Conservation (phyloP, 805 yeast species). For the Grigorovia yakushimaensis region DNA sequence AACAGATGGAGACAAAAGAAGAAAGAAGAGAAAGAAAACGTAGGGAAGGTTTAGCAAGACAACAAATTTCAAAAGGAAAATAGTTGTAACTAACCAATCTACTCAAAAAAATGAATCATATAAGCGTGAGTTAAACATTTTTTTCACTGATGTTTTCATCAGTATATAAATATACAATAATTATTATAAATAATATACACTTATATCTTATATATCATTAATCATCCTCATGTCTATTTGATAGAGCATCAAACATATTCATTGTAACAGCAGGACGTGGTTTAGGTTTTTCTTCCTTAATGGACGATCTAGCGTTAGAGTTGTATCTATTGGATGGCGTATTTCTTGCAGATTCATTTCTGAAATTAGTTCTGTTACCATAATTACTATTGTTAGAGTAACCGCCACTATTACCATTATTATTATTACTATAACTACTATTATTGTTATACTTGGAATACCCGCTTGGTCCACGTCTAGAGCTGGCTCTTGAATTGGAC, state of each 20-base stretch:
- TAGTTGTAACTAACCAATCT: not conserved
- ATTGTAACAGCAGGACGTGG: constrained; percentile 18
- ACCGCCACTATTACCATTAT: not conserved
- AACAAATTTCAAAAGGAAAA: constrained; percentile 9
- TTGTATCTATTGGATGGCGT: constrained; percentile 15
- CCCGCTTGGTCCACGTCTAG: constrained; percentile 26
- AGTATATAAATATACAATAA: not conserved
- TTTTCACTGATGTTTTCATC: not conserved
- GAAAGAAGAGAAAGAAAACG: constrained; percentile 46
- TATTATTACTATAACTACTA: constrained; percentile 1
- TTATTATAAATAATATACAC: not conserved
- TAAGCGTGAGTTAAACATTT: not conserved
- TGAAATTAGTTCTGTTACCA: not conserved
- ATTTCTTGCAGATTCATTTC: constrained; percentile 1
- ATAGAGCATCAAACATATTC: constrained; percentile 28
- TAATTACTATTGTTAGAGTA: not conserved
- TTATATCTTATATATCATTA: not conserved
- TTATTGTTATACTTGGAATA: not conserved
- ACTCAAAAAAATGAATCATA: not conserved
- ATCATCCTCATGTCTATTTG: constrained; percentile 20
- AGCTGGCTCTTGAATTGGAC: constrained; percentile 28
- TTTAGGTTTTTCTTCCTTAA: constrained; percentile 19
- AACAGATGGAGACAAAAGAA: constrained; percentile 41
- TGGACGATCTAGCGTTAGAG: constrained; percentile 10
- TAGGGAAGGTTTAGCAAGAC: constrained; percentile 34